Evolutionary conservation across 2,329 filamentous ascomycete genomes (phyloP).

Genomic region (Xylariaceae sp.): DNA sequence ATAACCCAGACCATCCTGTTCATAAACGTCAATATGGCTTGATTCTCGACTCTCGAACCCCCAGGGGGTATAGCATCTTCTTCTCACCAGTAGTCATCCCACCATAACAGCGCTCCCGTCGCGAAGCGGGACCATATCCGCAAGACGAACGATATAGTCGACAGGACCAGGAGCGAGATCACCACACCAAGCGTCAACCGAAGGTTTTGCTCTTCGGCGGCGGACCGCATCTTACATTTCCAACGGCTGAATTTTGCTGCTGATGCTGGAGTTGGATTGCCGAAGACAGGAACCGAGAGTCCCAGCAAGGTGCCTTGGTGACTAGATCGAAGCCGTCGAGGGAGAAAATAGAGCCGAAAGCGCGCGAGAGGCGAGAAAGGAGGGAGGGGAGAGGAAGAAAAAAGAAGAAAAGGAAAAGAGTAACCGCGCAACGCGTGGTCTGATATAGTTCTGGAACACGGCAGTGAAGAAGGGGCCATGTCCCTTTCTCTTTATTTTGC

Average conservation of each 20-base stretch:
- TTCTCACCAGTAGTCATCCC: conserved; percentile 27
- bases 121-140: conserved; percentile 26
- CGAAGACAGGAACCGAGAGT: neutral
- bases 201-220: conserved; percentile 22
- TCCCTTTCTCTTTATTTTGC: too few relatives aligned
- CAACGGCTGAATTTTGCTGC: conserved; percentile 1
- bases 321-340: neutral
- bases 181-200: conserved; percentile 29
- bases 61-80: neutral
- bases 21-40: conserved; percentile 5
- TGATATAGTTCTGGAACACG: too few relatives aligned
- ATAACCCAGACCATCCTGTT: conserved; percentile 28
- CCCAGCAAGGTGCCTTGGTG: neutral
- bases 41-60: neutral
- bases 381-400: too few relatives aligned
- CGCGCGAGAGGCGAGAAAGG: too few relatives aligned
- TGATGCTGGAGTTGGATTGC: conserved; percentile 1
- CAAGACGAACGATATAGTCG: conserved; percentile 25
- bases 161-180: conserved; percentile 25
- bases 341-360: too few relatives aligned
- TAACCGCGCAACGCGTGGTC: too few relatives aligned
- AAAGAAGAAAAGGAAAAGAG: too few relatives aligned
- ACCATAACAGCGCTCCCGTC: conserved; percentile 27
- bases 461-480: too few relatives aligned
- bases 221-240: conserved; percentile 16